Evolutionary conservation across 2,329 filamentous ascomycete species (phyloP), one percentile per base, ranked within the genome.

Genomic region (Endothia cerciana): DNA sequence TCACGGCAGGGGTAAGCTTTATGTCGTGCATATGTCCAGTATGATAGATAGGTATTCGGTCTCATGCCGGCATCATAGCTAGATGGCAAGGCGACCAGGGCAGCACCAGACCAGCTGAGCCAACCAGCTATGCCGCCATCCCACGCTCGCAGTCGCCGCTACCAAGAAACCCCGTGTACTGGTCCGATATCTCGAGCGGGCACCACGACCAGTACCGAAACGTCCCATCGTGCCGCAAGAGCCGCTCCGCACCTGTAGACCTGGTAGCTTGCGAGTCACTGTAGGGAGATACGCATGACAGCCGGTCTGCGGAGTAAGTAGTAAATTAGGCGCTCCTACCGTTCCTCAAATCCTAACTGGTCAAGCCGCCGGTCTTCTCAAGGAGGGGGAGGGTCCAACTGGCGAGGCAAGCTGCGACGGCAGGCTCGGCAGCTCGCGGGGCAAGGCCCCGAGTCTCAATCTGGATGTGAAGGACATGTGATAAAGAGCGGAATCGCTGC

Each of bases 1-100:
- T 15, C n/a, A 38, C 55, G 22, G 33, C 55, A 57, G 30, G 22
- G 36, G 40, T 13, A 22, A 25, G 10, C 36, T 10, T 38, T 22
- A 30, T 59, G 56, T 59, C 55, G 33, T 41, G 55, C 55, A 58
- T 41, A 58, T 58, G n/a, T 45, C 38, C 38, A 59, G 56, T 38
- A 28, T 28, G 11, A n/a, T n/a, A 17, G 22, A 28, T 13, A 30
- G 33, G n/a, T 28, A 59, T 43, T 57, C 56, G 36, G 40, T 25
- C 22, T 59, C 36, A 59, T 45, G 38, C 22, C 36, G 38, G 56
- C 56, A 45, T 30, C 36, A 28, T 41, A 41, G 36, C 38, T 19
- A 17, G 38, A n/a, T 43, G 22, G 47, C 13, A 28, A 28, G 47
- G 47, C 47, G n/a, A 28, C 22, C 11, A 22, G 47, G 22, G 47